Evolutionary conservation across 352 stramenopile genomes (phyloP), one percentile per base, ranked within the genome.

Genomic region (Phytophthora europaea): DNA sequence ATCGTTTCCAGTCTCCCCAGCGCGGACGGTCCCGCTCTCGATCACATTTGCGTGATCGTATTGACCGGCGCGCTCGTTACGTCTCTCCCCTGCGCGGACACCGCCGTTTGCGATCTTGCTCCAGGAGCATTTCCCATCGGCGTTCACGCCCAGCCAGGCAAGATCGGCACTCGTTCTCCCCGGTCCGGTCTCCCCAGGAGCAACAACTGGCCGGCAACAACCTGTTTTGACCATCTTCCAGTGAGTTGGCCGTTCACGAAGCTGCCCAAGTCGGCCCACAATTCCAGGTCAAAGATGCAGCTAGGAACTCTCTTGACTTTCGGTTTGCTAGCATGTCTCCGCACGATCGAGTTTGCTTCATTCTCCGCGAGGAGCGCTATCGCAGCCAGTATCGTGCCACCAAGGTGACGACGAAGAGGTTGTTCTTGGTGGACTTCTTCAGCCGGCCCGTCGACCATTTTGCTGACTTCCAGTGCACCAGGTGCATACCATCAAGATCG

Each of bases 151-250:
- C 40, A 20, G 40, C 16, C 2, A 22, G 15, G 15, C 40, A 6
- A 15, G 12, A n/a, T 48, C 18, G 16, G 15, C 40, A 15, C 40
- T 48, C 40, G 0, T 6, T 2, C 4, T 22, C 40, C 8, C 40
- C 40, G 15, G 15, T 48, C 16, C 61, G 48, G 6, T 4, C 20
- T 28, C 31, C 53, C 63, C 52, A 58, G 20, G 53, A 53, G n/a
- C 40, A 57, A 7, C 63, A 22, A 16, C 43, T 43, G 20, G 26
- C 53, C 1, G 63, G 53, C 4, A 58, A 50, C 53, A 58, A 38
- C 22, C 20, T 57, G 4, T 70, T 70, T 22, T 52, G 53, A 5
- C 63, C 34, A 6, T 51, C 16, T 6, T 9, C 40, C 18, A 20
- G 40, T 48, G 40, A 48, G 16, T 6, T 48, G 40, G 6, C 40